A percentile compares a stretch with the other conserved stretches of the same genome.
phyloP scores from a whole-genome alignment of 805 yeast genomes.

The Candida tibetensis region DNA sequence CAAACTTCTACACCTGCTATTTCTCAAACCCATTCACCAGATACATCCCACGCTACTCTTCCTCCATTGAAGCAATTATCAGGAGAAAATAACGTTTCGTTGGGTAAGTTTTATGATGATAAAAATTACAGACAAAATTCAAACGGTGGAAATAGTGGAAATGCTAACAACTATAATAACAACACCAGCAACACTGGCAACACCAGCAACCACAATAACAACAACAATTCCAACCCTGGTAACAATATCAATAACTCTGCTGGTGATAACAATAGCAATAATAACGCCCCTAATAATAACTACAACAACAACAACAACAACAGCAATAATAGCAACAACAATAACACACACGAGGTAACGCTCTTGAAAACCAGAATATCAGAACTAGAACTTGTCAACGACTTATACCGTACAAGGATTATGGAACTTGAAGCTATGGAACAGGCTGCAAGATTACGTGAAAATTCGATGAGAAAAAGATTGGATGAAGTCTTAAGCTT shows the following conservation, averaged over 20 bases:
- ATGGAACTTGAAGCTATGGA: slow-evolving; percentile 75
- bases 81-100: slow-evolving; percentile 15
- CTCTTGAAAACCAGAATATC: slow-evolving; percentile 70
- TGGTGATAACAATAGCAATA: slow-evolving; percentile 10
- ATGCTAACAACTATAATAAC: slow-evolving; percentile 3
- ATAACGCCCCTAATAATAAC: slow-evolving; percentile 4
- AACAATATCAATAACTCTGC: slow-evolving; percentile 8
- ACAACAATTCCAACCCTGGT: slow-evolving; percentile 10
- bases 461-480: slow-evolving; percentile 45
- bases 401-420: slow-evolving; percentile 78
- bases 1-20: slow-evolving; percentile 12
- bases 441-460: slow-evolving; percentile 52
- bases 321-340: slow-evolving; percentile 6
- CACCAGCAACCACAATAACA: slow-evolving; percentile 9
- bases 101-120: slow-evolving; percentile 6
- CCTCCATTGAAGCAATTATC: slow-evolving; percentile 27
- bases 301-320: slow-evolving; percentile 24
- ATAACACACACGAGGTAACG: slow-evolving; percentile 29
- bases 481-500: slow-evolving; percentile 43
- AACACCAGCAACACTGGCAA: slow-evolving; percentile 11
- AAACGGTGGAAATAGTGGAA: neutral
- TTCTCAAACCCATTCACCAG: slow-evolving; percentile 27
- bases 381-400: slow-evolving; percentile 89
- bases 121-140: neutral
- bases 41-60: slow-evolving; percentile 16